These are phyloP conservation scores for Phytophthora europaea DNA, from an alignment of 352 stramenopile species.

Conservation along the genomic window DNA sequence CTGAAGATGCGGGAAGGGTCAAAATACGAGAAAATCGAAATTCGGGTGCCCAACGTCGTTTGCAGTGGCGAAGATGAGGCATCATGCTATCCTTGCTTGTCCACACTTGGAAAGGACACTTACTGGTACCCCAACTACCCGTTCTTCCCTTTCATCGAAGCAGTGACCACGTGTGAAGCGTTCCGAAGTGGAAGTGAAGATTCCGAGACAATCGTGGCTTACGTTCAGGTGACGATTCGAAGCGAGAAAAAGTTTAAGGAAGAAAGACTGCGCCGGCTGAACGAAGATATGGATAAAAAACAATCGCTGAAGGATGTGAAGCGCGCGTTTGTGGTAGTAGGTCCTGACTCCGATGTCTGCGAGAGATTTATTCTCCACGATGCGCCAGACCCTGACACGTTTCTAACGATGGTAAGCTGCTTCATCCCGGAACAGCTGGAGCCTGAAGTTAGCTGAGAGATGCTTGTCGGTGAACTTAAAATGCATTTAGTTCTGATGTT, in stretches of 20 bases:
- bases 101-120: conserved; percentile 21
- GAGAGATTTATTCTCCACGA: conserved; percentile 18
- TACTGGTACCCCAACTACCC: conserved; percentile 29
- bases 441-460: conserved; percentile 14
- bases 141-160: conserved; percentile 33
- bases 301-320: conserved; percentile 18
- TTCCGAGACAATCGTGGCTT: neutral
- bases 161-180: conserved; percentile 29
- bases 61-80: conserved; percentile 21
- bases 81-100: conserved; percentile 18
- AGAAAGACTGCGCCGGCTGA: conserved; percentile 18
- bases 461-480: neutral
- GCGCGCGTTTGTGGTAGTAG: conserved; percentile 24
- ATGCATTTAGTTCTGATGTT: too few species aligned
- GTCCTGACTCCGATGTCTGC: conserved; percentile 19
- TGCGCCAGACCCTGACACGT: conserved; percentile 14
- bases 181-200: conserved; percentile 13
- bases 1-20: conserved; percentile 30
- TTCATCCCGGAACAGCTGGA: conserved; percentile 18
- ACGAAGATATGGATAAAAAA: conserved; percentile 27
- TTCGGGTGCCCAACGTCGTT: conserved; percentile 19
- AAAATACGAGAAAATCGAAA: conserved; percentile 29
- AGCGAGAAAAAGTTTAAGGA: conserved; percentile 30
- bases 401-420: conserved; percentile 28
- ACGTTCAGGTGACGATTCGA: too few species aligned